Base-by-base conservation (phyloP, 2,329 filamentous ascomycete species). In the Diaporthe australafricana region DNA sequence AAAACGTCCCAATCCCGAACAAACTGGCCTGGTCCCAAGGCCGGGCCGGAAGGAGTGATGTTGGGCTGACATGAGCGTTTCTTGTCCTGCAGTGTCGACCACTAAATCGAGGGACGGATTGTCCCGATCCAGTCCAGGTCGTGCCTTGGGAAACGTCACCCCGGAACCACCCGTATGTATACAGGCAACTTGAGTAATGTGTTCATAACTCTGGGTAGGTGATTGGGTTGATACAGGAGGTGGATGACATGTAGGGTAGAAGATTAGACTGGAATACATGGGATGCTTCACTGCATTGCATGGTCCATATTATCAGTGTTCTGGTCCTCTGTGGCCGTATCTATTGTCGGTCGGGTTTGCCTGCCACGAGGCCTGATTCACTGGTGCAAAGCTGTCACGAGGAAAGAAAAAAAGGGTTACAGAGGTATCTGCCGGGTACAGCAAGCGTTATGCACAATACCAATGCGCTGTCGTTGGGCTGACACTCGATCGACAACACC, bases 91-190 rank as follows among this genome's bases (percentile, higher is more conserved):
- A 77, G 76, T 35, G 72, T 77, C 74, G 76, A 77, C 72, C 72
- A 73, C 48, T 70, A 62, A 65, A 53, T 40, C 20, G 25, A 42
- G 40, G 48, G 75, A 74, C 75, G 75, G 86, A 83, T 74, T 81
- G 85, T 75, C 83, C 85, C 73, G 84, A 84, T 77, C 53, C 22
- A 48, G 45, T 30, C n/a, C 38, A 55, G 17, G 50, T 20, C 32
- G 52, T 55, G n/a, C 25, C 53, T 69, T 47, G 42, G 53, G 52
- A 25, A 22, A 16, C 22, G 30, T 25, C 30, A 27, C 53, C 17
- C 53, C 42, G 42, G 53, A 42, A 55, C 32, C 45, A 60, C 32
- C 45, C 42, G 48, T 32, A 32, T 56, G 53, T 30, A 38, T 27
- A 25, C 60, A 50, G 25, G 30, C 30, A 50, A 35, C n/a, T 27